A percentile compares a stretch with the other conserved stretches of the same genome.
phyloP scores from a whole-genome alignment of 2,329 filamentous ascomycete genomes.

The Pyrenophora tritici-repentis region DNA sequence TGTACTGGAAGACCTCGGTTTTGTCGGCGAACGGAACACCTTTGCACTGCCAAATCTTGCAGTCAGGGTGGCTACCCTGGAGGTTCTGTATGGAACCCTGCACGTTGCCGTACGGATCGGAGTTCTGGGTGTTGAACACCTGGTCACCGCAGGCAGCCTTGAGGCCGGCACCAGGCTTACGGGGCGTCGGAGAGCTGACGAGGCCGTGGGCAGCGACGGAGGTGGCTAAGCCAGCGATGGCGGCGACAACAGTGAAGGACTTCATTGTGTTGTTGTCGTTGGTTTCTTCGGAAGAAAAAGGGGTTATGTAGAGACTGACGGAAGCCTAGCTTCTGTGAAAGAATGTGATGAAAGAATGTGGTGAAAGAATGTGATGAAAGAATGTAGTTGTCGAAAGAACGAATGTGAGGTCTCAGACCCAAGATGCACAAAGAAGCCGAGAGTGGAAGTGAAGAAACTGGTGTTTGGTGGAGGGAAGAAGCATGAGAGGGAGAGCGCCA shows the following conservation, averaged over 20 bases:
- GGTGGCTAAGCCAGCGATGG: slow-evolving; percentile 51
- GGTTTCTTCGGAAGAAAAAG: slow-evolving; percentile 14
- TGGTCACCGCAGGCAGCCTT: slow-evolving; percentile 59
- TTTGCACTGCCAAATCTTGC: slow-evolving; percentile 63
- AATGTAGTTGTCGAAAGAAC: slow-evolving; percentile 36
- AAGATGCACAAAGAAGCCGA: slow-evolving; percentile 33
- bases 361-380: slow-evolving; percentile 40
- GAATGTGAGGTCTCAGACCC: slow-evolving; percentile 49
- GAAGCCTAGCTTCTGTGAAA: slow-evolving; percentile 44
- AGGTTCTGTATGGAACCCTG: slow-evolving; percentile 60
- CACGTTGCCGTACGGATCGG: slow-evolving; percentile 63
- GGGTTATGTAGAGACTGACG: slow-evolving; percentile 26
- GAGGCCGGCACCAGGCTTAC: slow-evolving; percentile 59
- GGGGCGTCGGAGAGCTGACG: slow-evolving; percentile 55
- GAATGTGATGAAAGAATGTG: slow-evolving; percentile 35
- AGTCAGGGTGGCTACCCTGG: slow-evolving; percentile 53
- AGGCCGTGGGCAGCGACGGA: slow-evolving; percentile 60
- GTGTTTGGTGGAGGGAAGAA: slow-evolving; percentile 19
- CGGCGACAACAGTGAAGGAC: slow-evolving; percentile 49
- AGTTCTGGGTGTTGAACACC: slow-evolving; percentile 58
- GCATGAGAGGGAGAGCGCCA: not conserved
- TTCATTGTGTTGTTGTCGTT: slow-evolving; percentile 48
- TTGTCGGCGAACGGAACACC: slow-evolving; percentile 61
- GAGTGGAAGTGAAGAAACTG: slow-evolving; percentile 29
- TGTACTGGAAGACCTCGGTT: slow-evolving; percentile 58